Evolutionary conservation across 2,329 filamentous ascomycete species (phyloP), one percentile per base, ranked within the genome.

Genomic region (Lojkania enalia): DNA sequence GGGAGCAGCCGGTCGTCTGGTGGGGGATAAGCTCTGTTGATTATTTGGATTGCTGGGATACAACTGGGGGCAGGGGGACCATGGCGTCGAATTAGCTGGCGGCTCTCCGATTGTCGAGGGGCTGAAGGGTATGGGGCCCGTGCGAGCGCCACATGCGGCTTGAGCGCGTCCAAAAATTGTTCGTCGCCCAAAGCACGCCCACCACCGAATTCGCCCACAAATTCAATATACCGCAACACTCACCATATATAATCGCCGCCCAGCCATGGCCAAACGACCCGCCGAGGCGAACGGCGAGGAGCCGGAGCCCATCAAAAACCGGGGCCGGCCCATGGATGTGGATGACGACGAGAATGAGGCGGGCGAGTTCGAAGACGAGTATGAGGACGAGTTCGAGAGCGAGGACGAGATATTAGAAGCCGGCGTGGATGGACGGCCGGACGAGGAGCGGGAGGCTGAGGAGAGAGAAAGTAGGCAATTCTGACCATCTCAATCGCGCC

Each of bases 341-440:
- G 77, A 54, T 49, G 72, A 78, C 35, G 42, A 39, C 35, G 21
- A 55, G 15, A 72, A 78, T 52, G 79, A 83, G 44, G 76, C 73
- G 49, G 77, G 79, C 52, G 87, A 97, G 57, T 97, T 95, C 53
- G 94, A 96, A 66, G 94, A 96, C 73, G 92, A 97, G 66, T 96
- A 92, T 58, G 89, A 92, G 71, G 88, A 92, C 62, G 88, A 92
- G 66, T 92, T 87, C 58, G 91, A 96, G 77, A 95, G 84, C 59
- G 85, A 87, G 61, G 91, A 96, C 69, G 91, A 97, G 71, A 88
- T 97, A 40, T 74, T 96, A 48, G 92, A 97, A 74, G 92, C 94
- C 3, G 92, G 92, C 50, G 90, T 96, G 11, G 92, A 96, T 67
- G 92, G 92, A 14, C 77, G 90, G 53, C 92, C 92, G 20, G 92